Evolutionary conservation across 202 grass and related monocot species (phyloP).

Genomic region (Carex arenaria): DNA sequence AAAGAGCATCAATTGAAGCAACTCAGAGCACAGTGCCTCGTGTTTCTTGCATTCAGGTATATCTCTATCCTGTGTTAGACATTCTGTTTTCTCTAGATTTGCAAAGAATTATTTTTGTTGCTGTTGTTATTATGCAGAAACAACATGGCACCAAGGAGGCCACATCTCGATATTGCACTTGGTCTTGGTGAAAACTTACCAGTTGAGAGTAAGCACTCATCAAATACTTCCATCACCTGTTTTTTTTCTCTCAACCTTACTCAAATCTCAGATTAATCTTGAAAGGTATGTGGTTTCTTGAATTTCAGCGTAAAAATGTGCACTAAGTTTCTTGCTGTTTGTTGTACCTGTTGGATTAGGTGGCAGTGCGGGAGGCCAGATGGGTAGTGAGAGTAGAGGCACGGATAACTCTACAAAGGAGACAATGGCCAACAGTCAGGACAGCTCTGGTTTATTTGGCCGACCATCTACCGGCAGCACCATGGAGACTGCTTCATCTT

Average conservation of each 20-base stretch:
- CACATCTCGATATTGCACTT: slow-evolving; percentile 97
- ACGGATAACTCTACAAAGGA: slow-evolving; percentile 72
- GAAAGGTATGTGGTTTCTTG: not conserved
- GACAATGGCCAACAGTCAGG: slow-evolving; percentile 52
- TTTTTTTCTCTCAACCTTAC: slow-evolving; percentile 24
- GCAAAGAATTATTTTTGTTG: not conserved
- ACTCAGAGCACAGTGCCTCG: slow-evolving; percentile 97
- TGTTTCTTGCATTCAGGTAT: slow-evolving; percentile 99
- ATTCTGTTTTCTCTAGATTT: slow-evolving; percentile 3
- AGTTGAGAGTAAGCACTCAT: slow-evolving; percentile 57
- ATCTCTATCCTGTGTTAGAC: slow-evolving; percentile 15
- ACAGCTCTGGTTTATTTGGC: slow-evolving; percentile 53
- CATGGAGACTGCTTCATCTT: slow-evolving; percentile 65
- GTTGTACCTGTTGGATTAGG: slow-evolving; percentile 40
- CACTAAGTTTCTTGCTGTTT: not conserved
- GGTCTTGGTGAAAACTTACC: slow-evolving; percentile 48
- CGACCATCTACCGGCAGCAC: slow-evolving; percentile 75
- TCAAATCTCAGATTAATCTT: slow-evolving; percentile 27
- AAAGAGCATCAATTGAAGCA: slow-evolving; percentile 99
- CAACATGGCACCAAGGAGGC: slow-evolving; percentile 74
- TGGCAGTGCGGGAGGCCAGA: slow-evolving; percentile 39
- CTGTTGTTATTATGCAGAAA: slow-evolving; percentile 50
- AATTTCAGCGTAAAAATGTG: not conserved
- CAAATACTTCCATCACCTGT: slow-evolving; percentile 5
- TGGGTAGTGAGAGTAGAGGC: slow-evolving; percentile 58